Evolutionary conservation across 176 grass and related monocot species (phyloP), one percentile per base, ranked within the genome.

Genomic region (Ananas comosus): DNA sequence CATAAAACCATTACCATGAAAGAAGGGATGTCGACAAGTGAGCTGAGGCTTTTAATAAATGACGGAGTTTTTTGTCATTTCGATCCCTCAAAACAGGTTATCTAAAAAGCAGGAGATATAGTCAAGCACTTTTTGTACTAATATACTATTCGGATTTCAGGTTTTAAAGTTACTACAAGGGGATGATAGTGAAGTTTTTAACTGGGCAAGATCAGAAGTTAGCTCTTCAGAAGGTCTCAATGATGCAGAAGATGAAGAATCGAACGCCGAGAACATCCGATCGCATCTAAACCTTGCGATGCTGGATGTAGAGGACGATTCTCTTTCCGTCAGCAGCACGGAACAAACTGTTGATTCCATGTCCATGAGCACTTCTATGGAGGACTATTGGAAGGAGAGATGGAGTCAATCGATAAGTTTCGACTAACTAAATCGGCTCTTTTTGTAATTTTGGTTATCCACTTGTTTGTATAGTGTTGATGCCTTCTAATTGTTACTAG

Each of bases 391-490:
- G 64, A 53, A 50, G 48, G 73, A 75, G 64, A 74, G 78, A 72
- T 85, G 90, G 87, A 94, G 95, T 68, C 69, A 80, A 0, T 94
- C 95, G 0, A 92, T 89, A 1, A 97, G 89, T 83, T 88, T 97
- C 0, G 78, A 94, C 68, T 99, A 85, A 80, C 17, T 49, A 0
- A 4, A 33, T 61, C 27, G 1, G 67, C 53, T 13, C 28, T 27
- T 27, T 23, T 7, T 52, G 18, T 13, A 50, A 27, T 51, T 9
- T 11, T 27, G 10, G 16, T 50, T 22, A 13, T 68, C 1, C 3
- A 65, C 29, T 9, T 66, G 48, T 13, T 18, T 81, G 74, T 90
- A 80, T 57, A 89, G 73, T 27, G 67, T 29, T 50, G 23, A 63
- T 50, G 12, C 58, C 28, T 67, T 42, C 4, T 66, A 21, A n/a